A percentile compares a stretch with the other conserved stretches of the same genome.
phyloP scores from a whole-genome alignment of 495 filamentous ascomycete genomes.

The Arthonia radiata region DNA sequence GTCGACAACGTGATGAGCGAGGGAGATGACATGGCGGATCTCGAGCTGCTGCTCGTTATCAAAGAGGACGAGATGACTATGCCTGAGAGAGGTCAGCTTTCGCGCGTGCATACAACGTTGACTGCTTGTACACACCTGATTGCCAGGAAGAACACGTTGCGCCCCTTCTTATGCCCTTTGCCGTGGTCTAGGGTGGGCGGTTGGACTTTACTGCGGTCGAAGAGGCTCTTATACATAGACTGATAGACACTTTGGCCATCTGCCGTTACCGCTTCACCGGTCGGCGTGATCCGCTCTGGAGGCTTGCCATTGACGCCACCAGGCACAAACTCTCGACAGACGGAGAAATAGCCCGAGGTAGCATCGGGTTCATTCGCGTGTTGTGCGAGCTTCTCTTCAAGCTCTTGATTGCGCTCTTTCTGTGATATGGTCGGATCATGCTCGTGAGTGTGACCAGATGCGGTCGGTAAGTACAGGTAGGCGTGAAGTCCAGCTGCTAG shows the following conservation, averaged over 20 bases:
- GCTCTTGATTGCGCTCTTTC: not conserved
- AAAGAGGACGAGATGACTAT: slow-evolving; percentile 92
- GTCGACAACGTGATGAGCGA: slow-evolving; percentile 65
- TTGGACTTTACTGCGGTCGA: slow-evolving; percentile 46
- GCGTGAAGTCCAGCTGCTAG: slow-evolving; percentile 37
- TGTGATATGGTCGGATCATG: slow-evolving; percentile 19
- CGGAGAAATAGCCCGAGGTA: slow-evolving; percentile 80
- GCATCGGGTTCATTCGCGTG: slow-evolving; percentile 50
- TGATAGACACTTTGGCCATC: slow-evolving; percentile 89
- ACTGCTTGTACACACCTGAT: slow-evolving; percentile 32
- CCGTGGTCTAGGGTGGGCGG: slow-evolving; percentile 18
- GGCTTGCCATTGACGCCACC: slow-evolving; percentile 81
- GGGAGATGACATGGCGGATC: slow-evolving; percentile 80
- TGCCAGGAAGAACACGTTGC: slow-evolving; percentile 89
- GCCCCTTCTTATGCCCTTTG: slow-evolving; percentile 35
- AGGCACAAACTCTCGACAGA: slow-evolving; percentile 76
- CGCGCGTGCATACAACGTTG: slow-evolving; percentile 1
- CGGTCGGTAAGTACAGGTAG: slow-evolving; percentile 38
- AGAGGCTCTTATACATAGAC: slow-evolving; percentile 89
- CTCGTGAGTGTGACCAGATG: slow-evolving; percentile 13
- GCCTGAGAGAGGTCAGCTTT: slow-evolving; percentile 25
- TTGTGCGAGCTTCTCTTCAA: slow-evolving; percentile 5
- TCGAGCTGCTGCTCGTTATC: slow-evolving; percentile 75
- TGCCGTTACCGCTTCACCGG: slow-evolving; percentile 39
- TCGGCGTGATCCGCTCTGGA: slow-evolving; percentile 63